Base-by-base conservation (phyloP, 164 flowering plant species). In the Umbellularia californica region DNA sequence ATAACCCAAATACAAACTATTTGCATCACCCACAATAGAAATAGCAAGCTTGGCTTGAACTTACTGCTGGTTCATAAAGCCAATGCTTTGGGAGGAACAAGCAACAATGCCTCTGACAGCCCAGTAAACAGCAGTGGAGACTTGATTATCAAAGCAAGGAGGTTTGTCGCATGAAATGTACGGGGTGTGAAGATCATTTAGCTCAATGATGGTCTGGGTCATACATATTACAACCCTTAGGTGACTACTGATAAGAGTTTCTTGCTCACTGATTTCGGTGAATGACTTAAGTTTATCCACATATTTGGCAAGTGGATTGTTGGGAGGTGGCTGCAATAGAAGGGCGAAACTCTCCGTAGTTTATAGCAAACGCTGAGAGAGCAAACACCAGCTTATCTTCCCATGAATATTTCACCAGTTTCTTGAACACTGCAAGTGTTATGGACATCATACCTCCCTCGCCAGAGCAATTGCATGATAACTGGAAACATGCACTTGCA, bases 41-140 rank as follows among this genome's bases (percentile, higher is more conserved):
- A 63, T 1, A 22, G 13, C 27, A 33, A 30, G 50, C 17, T 15
- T 9, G 50, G 41, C 15, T 7, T 24, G 50, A 25, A 60, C 77
- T 69, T 77, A 82, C n/a, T 55, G 20, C 0, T 17, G 60, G n/a
- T 19, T 19, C 0, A 78, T 70, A 52, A 87, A 82, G 65, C 80
- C 71, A 10, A 78, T 74, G 70, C 85, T 81, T 58, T 81, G 86
- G 1, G 87, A 76, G 0, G 86, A 74, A 58, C 88, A 87, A 12
- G 86, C 84, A n/a, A 86, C 84, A 1, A 78, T 75, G 35, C 88
- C 81, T 23, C 84, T 73, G 13, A 88, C 75, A 63, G 79, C 82
- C 93, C 91, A 89, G 50, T 89, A 89, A 11, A 74, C 83, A 22
- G 88, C 90, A 50, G 79, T 78, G 6, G 91, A 89, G 68, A 85